Conservation (phyloP, 2,329 filamentous ascomycete species). For the Stenocarpella maydis region DNA sequence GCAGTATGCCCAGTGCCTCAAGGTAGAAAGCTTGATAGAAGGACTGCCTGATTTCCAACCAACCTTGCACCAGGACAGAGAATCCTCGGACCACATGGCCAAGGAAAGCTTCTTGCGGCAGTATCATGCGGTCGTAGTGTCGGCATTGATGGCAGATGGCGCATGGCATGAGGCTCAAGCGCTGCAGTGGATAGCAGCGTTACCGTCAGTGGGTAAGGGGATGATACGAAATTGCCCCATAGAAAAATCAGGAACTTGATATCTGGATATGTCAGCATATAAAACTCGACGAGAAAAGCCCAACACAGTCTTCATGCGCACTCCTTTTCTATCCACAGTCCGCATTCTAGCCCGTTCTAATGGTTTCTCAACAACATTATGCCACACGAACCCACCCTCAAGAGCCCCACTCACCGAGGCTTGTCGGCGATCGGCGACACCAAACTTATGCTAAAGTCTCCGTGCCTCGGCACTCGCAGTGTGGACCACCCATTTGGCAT, state of each 20-base stretch:
- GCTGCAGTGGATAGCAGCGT: too few relatives aligned
- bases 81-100: not conserved
- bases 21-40: not conserved
- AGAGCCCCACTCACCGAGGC: slow-evolving; percentile 24
- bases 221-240: not conserved
- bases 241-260: not conserved
- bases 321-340: not conserved
- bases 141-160: not conserved
- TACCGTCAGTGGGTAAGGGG: not conserved
- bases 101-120: not conserved
- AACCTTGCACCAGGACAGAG: not conserved
- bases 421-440: slow-evolving; percentile 20
- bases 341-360: not conserved
- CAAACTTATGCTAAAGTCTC: not conserved
- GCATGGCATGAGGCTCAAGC: too few relatives aligned
- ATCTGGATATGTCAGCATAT: not conserved
- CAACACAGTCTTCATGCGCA: not conserved
- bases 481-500: not conserved
- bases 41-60: not conserved
- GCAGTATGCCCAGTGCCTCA: too few relatives aligned
- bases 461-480: slow-evolving; percentile 17
- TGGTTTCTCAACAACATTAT: not conserved
- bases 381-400: not conserved
- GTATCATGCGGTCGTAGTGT: not conserved
- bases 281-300: too few relatives aligned